Evolutionary conservation across 2,329 filamentous ascomycete species (phyloP), one percentile per base, ranked within the genome.

Genomic region (Fusarium bactridioides): DNA sequence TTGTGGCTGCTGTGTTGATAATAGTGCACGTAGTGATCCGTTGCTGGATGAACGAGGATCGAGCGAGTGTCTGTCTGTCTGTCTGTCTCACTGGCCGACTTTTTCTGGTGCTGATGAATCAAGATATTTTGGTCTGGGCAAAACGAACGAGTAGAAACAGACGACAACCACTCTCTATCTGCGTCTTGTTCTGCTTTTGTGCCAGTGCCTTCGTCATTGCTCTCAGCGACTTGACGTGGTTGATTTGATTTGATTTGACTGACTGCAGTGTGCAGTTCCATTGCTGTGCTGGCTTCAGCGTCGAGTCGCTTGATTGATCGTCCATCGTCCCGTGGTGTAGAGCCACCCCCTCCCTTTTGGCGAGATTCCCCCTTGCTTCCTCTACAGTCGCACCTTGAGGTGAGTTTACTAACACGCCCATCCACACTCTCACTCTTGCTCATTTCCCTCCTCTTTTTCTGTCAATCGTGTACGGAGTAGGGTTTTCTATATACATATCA

Each of bases 221-320:
- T 47, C 60, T 70, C 65, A 64, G 64, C 37, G 65, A 70, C 69
- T 67, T 67, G 64, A 67, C 61, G 64, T 67, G 64, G 53, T 70
- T 72, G 69, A 72, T 66, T 66, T 71, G 68, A 64, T 67, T 70
- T 56, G 67, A 51, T 51, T 47, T 61, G 63, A 57, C 29, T 35
- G 55, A 64, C 62, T 64, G 62, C 60, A 64, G 64, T 69, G 64
- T 72, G 64, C 64, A 72, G 65, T 64, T 69, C 44, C 58, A 69
- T 69, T 72, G 70, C 70, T 72, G 65, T 60, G 70, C 61, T 72
- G 70, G 70, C 70, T 72, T 69, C 70, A 73, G 66, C 70, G 61
- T 72, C 60, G 70, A 71, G 68, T 70, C 69, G 69, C 69, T 72
- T 72, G 55, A 70, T 65, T 73, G 69, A 67, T 67, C 64, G 64